phyloP scores from a whole-genome alignment of 495 filamentous ascomycete species.

The Terfezia claveryi region DNA sequence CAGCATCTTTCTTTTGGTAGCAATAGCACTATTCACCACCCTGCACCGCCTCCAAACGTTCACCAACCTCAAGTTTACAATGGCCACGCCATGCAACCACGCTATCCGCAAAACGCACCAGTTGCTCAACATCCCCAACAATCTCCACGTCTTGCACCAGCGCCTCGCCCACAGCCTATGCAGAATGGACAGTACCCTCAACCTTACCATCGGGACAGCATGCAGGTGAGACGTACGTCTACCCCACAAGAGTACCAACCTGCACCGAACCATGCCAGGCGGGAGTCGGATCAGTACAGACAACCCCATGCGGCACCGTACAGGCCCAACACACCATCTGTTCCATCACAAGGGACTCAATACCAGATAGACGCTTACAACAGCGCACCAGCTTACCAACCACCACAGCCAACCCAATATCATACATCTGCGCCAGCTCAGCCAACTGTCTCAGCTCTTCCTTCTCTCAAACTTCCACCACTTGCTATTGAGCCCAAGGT shows the following conservation, averaged over 20 bases:
- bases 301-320: slow-evolving; percentile 5
- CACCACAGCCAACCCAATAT: background rate
- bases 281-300: slow-evolving; percentile 17
- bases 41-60: slow-evolving; percentile 10
- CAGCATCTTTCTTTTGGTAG: slow-evolving; percentile 16
- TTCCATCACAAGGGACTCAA: background rate
- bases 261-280: slow-evolving; percentile 3
- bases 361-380: background rate
- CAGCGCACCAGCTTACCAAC: background rate
- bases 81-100: slow-evolving; percentile 8
- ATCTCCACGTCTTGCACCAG: slow-evolving; percentile 12
- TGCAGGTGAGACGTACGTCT: background rate
- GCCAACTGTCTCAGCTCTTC: background rate
- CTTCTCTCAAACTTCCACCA: background rate
- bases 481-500: background rate
- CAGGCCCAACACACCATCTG: slow-evolving; percentile 7
- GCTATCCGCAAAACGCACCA: slow-evolving; percentile 9
- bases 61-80: slow-evolving; percentile 13
- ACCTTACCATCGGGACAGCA: slow-evolving; percentile 4
- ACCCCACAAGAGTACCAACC: background rate
- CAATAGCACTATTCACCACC: slow-evolving; percentile 4
- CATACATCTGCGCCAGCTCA: background rate
- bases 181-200: slow-evolving; percentile 10
- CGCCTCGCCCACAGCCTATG: slow-evolving; percentile 5
- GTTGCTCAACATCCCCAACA: slow-evolving; percentile 10